Conservation (phyloP, 2,329 filamentous ascomycete genomes). For the Amesomyces nigricolor region DNA sequence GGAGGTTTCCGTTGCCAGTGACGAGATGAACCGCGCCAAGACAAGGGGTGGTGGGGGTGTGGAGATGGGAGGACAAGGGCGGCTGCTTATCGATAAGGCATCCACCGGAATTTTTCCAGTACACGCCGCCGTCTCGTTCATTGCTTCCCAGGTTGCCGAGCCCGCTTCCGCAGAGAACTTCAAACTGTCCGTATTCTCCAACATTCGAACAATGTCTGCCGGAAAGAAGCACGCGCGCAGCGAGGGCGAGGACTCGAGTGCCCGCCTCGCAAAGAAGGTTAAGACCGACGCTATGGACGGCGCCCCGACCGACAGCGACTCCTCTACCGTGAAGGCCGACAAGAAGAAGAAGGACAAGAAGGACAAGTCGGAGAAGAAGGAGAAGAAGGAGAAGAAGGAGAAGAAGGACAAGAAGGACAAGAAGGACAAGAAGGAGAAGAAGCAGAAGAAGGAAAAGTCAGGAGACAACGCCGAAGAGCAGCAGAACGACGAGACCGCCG, state of each 20-base stretch:
- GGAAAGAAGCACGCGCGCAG: constrained; percentile 26
- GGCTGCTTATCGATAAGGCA: not conserved
- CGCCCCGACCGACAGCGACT: constrained; percentile 25
- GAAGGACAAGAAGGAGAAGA: constrained; percentile 25
- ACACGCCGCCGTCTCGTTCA: no score
- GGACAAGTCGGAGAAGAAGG: constrained; percentile 31
- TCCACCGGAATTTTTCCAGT: not conserved
- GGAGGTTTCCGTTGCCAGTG: no score
- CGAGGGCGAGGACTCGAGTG: constrained; percentile 24
- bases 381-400: constrained; percentile 27
- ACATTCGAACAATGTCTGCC: constrained; percentile 21
- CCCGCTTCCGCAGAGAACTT: not conserved
- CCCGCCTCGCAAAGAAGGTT: constrained; percentile 23
- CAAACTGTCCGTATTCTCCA: not conserved
- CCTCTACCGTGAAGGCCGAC: constrained; percentile 20
- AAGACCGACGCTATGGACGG: constrained; percentile 22
- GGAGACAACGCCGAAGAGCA: constrained; percentile 23
- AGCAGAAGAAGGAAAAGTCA: constrained; percentile 11
- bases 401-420: constrained; percentile 25
- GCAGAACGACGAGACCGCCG: constrained; percentile 24
- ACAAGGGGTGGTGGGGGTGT: not conserved
- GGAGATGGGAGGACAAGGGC: not conserved
- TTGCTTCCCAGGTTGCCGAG: not conserved
- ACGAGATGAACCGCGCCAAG: not conserved
- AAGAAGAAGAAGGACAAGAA: constrained; percentile 34